These are phyloP conservation scores for Rhizopogon vesiculosus DNA, from an alignment of 768 basidiomycete genomes.

Conservation along the genomic window DNA sequence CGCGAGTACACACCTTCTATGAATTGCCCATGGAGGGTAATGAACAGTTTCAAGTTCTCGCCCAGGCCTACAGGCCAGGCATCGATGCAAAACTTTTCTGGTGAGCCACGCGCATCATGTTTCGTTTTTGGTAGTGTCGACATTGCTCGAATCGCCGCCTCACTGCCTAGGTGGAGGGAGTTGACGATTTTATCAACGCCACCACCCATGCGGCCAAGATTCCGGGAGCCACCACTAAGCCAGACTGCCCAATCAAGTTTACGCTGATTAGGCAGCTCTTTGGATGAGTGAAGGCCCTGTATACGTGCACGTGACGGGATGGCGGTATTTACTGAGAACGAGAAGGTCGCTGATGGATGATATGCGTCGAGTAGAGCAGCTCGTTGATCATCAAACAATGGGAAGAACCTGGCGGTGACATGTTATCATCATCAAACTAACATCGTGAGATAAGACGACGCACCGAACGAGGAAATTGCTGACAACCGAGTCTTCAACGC, in stretches of 20 bases:
- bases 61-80: constrained; percentile 73
- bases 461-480: constrained; percentile 77
- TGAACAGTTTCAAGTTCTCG: constrained; percentile 49
- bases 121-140: constrained; percentile 66
- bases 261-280: constrained; percentile 75
- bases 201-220: constrained; percentile 62
- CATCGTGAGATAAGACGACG: constrained; percentile 19
- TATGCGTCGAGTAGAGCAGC: constrained; percentile 66
- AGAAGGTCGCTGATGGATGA: constrained; percentile 85
- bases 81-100: constrained; percentile 85
- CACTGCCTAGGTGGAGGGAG: constrained; percentile 69
- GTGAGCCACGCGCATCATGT: constrained; percentile 76
- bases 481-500: constrained; percentile 64
- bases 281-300: constrained; percentile 58
- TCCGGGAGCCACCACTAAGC: constrained; percentile 65
- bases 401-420: constrained; percentile 63
- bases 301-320: constrained; percentile 77
- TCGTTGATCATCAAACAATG: constrained; percentile 76
- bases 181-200: constrained; percentile 57
- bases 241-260: constrained; percentile 78
- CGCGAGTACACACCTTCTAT: constrained; percentile 64
- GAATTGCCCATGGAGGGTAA: constrained; percentile 87
- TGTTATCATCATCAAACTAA: constrained; percentile 5
- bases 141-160: constrained; percentile 58
- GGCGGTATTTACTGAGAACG: constrained; percentile 78